Evolutionary conservation across 805 yeast species (phyloP).

Genomic region (Pichia paraexigua): DNA sequence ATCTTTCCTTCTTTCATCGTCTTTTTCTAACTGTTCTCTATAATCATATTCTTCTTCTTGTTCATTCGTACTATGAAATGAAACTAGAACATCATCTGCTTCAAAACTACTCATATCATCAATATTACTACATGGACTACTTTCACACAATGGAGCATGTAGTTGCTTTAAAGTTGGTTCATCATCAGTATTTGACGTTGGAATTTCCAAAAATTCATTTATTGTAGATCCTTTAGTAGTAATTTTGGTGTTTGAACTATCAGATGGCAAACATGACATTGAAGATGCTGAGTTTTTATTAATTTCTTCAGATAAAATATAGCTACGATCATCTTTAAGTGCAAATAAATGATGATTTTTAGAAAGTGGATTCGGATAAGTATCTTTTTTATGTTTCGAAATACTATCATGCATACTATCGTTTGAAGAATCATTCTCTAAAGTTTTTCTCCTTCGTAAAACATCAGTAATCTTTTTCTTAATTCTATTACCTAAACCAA

Average conservation of each 20-base stretch:
- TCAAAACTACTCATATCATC: neutral
- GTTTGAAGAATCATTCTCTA: neutral
- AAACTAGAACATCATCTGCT: neutral
- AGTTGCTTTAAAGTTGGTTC: neutral
- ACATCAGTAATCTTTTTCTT: constrained; percentile 43
- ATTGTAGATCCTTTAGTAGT: neutral
- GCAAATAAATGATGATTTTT: neutral
- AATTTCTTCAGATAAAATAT: constrained; percentile 13
- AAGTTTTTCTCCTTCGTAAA: constrained; percentile 10
- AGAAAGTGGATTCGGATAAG: neutral
- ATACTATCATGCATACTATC: neutral
- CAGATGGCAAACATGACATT: neutral
- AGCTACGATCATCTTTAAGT: constrained; percentile 11
- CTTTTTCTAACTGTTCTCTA: constrained; percentile 14
- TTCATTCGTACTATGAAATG: neutral
- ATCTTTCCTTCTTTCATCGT: neutral
- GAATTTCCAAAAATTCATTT: neutral
- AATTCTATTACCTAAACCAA: constrained; percentile 69
- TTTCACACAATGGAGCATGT: neutral
- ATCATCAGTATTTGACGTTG: neutral
- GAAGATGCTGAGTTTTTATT: constrained; percentile 3
- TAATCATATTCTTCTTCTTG: constrained; percentile 14
- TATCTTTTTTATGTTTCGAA: neutral
- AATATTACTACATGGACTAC: neutral
- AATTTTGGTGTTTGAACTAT: neutral